These are phyloP conservation scores for Stagonosporopsis vannaccii DNA, from an alignment of 2,329 filamentous ascomycete genomes.

Conservation along the genomic window DNA sequence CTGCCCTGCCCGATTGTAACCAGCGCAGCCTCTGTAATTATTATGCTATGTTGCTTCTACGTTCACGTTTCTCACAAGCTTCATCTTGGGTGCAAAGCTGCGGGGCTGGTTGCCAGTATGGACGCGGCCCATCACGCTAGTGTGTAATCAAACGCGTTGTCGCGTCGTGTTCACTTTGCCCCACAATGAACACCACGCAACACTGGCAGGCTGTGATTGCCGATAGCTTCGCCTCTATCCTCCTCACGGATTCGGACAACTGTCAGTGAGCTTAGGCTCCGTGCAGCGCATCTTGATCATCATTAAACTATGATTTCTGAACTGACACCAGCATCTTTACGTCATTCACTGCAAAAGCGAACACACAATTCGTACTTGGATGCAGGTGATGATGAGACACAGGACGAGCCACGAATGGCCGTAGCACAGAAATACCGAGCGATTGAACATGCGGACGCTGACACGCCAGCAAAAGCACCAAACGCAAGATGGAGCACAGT, in stretches of 20 bases:
- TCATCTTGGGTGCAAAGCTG: background rate
- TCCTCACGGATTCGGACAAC: background rate
- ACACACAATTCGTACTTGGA: background rate
- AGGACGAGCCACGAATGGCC: background rate
- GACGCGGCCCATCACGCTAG: background rate
- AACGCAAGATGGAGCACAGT: background rate
- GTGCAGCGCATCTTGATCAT: background rate
- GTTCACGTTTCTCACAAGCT: background rate
- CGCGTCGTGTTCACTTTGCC: slow-evolving; percentile 1
- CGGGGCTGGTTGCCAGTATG: background rate
- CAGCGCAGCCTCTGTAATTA: background rate
- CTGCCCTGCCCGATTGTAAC: background rate
- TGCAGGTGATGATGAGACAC: background rate
- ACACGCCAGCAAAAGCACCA: background rate
- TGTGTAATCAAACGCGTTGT: background rate
- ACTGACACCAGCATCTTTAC: background rate
- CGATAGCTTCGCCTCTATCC: background rate
- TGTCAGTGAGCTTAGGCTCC: background rate
- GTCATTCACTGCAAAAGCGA: slow-evolving; percentile 2
- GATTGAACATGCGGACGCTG: background rate
- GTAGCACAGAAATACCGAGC: background rate
- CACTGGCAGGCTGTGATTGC: background rate
- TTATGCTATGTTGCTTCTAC: background rate
- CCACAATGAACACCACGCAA: background rate
- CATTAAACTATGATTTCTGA: background rate